Percentiles rank a stretch among this genome's conserved stretches.
Conservation (phyloP, 805 yeast species). For the Starmera pachycereana region DNA sequence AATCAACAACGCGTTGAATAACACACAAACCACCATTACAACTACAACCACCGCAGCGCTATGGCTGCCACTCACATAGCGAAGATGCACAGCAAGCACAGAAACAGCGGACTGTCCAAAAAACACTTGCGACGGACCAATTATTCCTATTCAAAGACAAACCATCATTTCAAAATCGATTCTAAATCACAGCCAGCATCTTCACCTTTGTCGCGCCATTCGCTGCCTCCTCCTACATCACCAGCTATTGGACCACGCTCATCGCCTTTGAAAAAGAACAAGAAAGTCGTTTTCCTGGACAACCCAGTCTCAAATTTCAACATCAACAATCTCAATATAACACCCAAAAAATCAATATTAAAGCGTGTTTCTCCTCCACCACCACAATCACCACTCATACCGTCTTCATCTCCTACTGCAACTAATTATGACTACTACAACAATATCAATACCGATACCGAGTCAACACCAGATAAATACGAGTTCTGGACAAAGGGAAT, state of each 20-base stretch:
- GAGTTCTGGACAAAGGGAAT: constrained; percentile 19
- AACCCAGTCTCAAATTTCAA: background rate
- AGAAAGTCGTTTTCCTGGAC: background rate
- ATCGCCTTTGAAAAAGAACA: background rate
- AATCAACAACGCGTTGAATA: too few relatives aligned
- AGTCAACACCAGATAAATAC: constrained; percentile 1
- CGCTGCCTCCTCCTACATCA: background rate
- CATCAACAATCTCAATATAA: background rate
- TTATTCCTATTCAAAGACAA: too few relatives aligned
- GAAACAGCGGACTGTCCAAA: too few relatives aligned
- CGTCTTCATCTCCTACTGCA: background rate
- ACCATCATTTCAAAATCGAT: too few relatives aligned
- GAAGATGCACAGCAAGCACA: too few relatives aligned
- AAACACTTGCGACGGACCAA: too few relatives aligned
- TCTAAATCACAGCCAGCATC: background rate
- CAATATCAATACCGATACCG: background rate
- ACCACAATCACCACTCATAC: background rate
- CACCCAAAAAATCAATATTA: background rate
- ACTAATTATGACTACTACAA: background rate
- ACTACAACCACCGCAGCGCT: too few relatives aligned
- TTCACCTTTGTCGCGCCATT: background rate
- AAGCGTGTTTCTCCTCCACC: background rate
- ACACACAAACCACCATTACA: too few relatives aligned
- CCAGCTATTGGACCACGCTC: background rate
- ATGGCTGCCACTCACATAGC: too few relatives aligned